Conservation (phyloP, 306 rosid species). For the Malus sieversii region DNA sequence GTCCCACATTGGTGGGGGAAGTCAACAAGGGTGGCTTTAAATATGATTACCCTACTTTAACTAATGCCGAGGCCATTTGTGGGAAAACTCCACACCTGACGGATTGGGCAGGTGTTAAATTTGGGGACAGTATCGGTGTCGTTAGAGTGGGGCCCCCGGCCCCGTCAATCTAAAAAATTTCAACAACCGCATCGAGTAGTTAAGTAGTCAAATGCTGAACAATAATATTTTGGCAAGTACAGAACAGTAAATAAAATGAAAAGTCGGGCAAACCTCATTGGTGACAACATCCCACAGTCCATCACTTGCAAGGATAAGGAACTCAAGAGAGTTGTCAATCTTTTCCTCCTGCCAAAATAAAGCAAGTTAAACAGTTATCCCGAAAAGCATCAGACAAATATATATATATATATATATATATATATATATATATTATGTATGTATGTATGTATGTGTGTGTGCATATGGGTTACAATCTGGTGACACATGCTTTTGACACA, state of each 20-base stretch:
- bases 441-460: fast-evolving
- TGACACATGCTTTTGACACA: too few relatives aligned
- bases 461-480: too few relatives aligned
- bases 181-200: neutral
- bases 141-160: too few relatives aligned
- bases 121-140: too few relatives aligned
- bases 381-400: neutral
- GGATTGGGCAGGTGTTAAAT: too few relatives aligned
- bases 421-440: fast-evolving
- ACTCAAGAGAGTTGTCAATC: constrained; percentile 81
- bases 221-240: neutral
- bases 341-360: constrained; percentile 60
- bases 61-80: too few relatives aligned
- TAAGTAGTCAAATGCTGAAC: neutral
- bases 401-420: too few relatives aligned
- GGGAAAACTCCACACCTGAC: too few relatives aligned
- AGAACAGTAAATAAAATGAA: neutral
- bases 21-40: too few relatives aligned
- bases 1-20: too few relatives aligned
- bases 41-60: too few relatives aligned
- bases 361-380: neutral
- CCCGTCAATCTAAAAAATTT: too few relatives aligned
- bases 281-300: constrained; percentile 98
- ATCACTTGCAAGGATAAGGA: constrained; percentile 93
- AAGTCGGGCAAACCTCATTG: constrained; percentile 61